phyloP scores from a whole-genome alignment of 2,329 filamentous ascomycete genomes.

The Penicillium sp. region DNA sequence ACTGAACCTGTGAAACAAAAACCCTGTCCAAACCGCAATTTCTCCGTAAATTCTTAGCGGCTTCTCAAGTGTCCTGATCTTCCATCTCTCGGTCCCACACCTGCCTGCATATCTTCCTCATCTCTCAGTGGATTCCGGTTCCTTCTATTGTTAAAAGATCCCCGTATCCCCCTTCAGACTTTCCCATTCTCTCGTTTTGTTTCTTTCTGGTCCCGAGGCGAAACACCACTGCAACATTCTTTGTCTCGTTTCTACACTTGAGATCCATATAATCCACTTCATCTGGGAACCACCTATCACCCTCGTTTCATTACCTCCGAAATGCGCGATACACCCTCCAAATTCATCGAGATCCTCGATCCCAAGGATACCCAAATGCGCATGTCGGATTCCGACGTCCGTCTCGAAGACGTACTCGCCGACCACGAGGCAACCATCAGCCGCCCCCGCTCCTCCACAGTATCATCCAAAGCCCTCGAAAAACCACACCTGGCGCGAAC shows the following conservation, averaged over 20 bases:
- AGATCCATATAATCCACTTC: not conserved
- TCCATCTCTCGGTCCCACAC: conserved; percentile 4
- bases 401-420: conserved; percentile 43
- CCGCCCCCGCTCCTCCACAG: conserved; percentile 35
- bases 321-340: conserved; percentile 38
- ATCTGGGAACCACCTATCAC: not conserved
- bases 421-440: conserved; percentile 37
- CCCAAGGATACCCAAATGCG: conserved; percentile 31
- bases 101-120: not conserved
- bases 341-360: conserved; percentile 44
- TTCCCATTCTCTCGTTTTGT: not conserved
- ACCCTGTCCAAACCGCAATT: not conserved
- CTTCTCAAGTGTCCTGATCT: conserved; percentile 15
- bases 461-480: conserved; percentile 34
- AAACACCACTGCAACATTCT: conserved; percentile 15
- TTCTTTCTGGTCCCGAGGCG: not conserved
- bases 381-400: conserved; percentile 40
- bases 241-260: conserved; percentile 12
- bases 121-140: conserved; percentile 7
- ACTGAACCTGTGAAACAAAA: not conserved
- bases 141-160: not conserved
- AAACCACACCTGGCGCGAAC: conserved; percentile 23
- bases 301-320: not conserved
- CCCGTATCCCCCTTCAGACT: not conserved
- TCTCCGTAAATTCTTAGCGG: conserved; percentile 7